phyloP scores from a whole-genome alignment of 768 basidiomycete genomes.

The Tephrocybe sp. region DNA sequence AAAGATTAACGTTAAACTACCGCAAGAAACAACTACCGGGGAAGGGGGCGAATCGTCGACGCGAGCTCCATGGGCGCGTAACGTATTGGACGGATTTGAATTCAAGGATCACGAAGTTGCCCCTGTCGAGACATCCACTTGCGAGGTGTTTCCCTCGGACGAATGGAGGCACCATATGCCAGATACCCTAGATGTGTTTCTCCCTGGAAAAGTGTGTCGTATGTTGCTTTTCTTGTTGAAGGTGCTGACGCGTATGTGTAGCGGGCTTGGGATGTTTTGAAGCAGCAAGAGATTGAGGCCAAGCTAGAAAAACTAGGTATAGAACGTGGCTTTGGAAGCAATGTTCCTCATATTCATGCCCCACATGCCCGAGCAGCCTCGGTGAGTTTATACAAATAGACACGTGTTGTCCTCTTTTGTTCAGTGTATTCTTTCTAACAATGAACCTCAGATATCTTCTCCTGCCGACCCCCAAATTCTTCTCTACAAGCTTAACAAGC shows the following conservation, averaged over 20 bases:
- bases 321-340: constrained; percentile 58
- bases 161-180: constrained; percentile 56
- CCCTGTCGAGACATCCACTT: constrained; percentile 37
- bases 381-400: constrained; percentile 44
- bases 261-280: constrained; percentile 74
- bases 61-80: constrained; percentile 60
- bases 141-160: constrained; percentile 65
- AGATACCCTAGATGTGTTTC: constrained; percentile 70
- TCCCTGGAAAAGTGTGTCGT: constrained; percentile 69
- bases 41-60: constrained; percentile 39
- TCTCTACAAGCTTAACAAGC: constrained; percentile 79
- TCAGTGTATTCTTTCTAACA: neutral
- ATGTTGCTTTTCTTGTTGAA: constrained; percentile 1
- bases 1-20: constrained; percentile 69
- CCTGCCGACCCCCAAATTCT: constrained; percentile 83
- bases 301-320: constrained; percentile 80
- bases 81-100: constrained; percentile 36
- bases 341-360: constrained; percentile 59
- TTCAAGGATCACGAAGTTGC: constrained; percentile 20
- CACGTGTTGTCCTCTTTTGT: constrained; percentile 18
- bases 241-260: constrained; percentile 24
- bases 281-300: constrained; percentile 71
- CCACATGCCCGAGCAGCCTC: constrained; percentile 84
- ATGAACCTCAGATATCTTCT: constrained; percentile 68
- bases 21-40: constrained; percentile 56